These are phyloP conservation scores for Saccharomycopsis hybrid DNA, from an alignment of 1,139 yeast genomes.

Conservation along the genomic window DNA sequence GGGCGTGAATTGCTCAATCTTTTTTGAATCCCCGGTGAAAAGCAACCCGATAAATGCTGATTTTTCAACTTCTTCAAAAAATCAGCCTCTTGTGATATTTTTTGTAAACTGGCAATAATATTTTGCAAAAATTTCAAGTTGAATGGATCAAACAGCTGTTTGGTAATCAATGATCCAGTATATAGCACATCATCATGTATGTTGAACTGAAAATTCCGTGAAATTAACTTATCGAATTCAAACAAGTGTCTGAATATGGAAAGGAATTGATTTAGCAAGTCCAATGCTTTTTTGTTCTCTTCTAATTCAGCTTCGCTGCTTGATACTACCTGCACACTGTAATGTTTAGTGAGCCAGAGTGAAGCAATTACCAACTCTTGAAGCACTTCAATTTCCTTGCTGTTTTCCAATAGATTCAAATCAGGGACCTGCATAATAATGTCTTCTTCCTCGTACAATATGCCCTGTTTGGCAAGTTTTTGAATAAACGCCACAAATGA, in stretches of 20 bases:
- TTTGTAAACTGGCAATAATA: conserved; percentile 7
- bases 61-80: conserved; percentile 20
- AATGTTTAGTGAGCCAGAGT: conserved; percentile 3
- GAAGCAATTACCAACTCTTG: conserved; percentile 21
- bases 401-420: conserved; percentile 25
- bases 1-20: conserved; percentile 55
- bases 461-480: conserved; percentile 46
- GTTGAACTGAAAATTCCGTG: not conserved
- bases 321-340: not conserved
- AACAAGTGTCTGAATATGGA: conserved; percentile 4
- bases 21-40: conserved; percentile 45
- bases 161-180: not conserved
- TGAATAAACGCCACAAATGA: conserved; percentile 46
- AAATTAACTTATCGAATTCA: conserved; percentile 6
- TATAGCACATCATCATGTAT: conserved; percentile 6
- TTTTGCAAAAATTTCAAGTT: conserved; percentile 16
- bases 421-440: conserved; percentile 60
- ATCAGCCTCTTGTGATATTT: conserved; percentile 20
- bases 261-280: not conserved
- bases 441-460: conserved; percentile 72
- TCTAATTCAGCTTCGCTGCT: not conserved
- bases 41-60: conserved; percentile 22
- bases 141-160: not conserved
- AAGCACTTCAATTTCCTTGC: not conserved
- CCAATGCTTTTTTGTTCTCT: not conserved